Percentiles rank a stretch among this genome's conserved stretches.
Conservation (phyloP, 1,284 basidiomycete genomes). For the Sphagnurus paluster region DNA sequence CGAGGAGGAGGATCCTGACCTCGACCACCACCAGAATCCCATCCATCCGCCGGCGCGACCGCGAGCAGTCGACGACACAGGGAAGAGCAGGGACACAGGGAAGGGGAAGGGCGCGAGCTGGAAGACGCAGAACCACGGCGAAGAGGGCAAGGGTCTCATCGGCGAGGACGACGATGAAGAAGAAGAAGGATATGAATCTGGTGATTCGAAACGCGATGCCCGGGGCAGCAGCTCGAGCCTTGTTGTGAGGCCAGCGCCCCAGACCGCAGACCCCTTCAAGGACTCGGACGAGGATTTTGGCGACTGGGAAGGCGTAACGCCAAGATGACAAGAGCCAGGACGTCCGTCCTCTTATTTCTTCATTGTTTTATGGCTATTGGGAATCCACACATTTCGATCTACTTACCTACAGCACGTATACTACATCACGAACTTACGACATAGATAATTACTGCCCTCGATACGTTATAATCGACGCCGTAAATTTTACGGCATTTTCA, state of each 20-base stretch:
- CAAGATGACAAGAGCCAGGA: slow-evolving; percentile 6
- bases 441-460: not conserved
- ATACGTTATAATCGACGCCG: not conserved
- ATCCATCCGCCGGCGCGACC: slow-evolving; percentile 20
- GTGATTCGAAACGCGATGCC: not conserved
- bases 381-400: not conserved
- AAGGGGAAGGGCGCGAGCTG: slow-evolving; percentile 12
- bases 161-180: slow-evolving; percentile 17
- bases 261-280: slow-evolving; percentile 10
- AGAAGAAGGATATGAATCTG: slow-evolving; percentile 8
- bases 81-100: slow-evolving; percentile 7
- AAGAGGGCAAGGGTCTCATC: slow-evolving; percentile 20
- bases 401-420: not conserved
- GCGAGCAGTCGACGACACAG: slow-evolving; percentile 1
- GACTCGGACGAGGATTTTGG: slow-evolving; percentile 24
- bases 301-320: slow-evolving; percentile 19
- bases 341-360: not conserved
- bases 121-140: slow-evolving; percentile 11
- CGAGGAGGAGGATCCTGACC: slow-evolving; percentile 26
- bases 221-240: slow-evolving; percentile 6
- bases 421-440: not conserved
- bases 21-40: slow-evolving; percentile 40
- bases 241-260: not conserved
- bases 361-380: no score
- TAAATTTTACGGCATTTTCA: no score